Conservation (phyloP, 768 basidiomycete species). For the Floccularia luteovirens region DNA sequence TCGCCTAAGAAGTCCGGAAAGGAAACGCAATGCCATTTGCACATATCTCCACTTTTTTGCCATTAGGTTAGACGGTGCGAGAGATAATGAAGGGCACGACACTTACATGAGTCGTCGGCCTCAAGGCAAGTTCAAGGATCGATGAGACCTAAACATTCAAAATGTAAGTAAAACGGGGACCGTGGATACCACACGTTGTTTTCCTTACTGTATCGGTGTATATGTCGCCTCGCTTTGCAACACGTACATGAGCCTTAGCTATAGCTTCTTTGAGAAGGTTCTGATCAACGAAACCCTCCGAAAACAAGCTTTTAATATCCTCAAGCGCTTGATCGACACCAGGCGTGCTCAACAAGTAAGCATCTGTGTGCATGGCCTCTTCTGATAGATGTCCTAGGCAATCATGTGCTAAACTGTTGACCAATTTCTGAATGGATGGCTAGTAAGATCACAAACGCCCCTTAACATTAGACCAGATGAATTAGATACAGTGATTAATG, state of each 20-base stretch:
- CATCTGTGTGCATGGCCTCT: conserved; percentile 57
- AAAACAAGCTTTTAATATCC: conserved; percentile 44
- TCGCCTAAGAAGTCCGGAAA: conserved; percentile 55
- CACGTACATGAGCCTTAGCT: conserved; percentile 31
- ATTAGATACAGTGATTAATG: not conserved
- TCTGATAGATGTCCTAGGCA: conserved; percentile 52
- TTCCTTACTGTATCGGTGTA: conserved; percentile 41
- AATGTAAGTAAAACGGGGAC: not conserved
- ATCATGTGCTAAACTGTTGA: conserved; percentile 55
- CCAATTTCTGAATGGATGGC: conserved; percentile 74
- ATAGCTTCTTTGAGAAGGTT: conserved; percentile 35
- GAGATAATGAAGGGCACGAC: conserved; percentile 8
- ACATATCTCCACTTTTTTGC: conserved; percentile 72
- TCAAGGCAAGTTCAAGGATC: conserved; percentile 52
- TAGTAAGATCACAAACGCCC: too few relatives aligned
- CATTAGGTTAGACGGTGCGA: conserved; percentile 7
- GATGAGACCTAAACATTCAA: conserved; percentile 37
- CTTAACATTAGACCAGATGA: too few relatives aligned
- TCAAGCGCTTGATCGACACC: conserved; percentile 39
- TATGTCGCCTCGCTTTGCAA: conserved; percentile 33
- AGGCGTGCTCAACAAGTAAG: conserved; percentile 42
- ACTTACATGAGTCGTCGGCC: conserved; percentile 67
- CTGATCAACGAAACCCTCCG: conserved; percentile 30
- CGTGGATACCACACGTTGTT: too few relatives aligned
- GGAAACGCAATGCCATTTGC: conserved; percentile 59